Evolutionary conservation across 495 filamentous ascomycete species (phyloP), one percentile per base, ranked within the genome.

Genomic region (Xylaria acuta): DNA sequence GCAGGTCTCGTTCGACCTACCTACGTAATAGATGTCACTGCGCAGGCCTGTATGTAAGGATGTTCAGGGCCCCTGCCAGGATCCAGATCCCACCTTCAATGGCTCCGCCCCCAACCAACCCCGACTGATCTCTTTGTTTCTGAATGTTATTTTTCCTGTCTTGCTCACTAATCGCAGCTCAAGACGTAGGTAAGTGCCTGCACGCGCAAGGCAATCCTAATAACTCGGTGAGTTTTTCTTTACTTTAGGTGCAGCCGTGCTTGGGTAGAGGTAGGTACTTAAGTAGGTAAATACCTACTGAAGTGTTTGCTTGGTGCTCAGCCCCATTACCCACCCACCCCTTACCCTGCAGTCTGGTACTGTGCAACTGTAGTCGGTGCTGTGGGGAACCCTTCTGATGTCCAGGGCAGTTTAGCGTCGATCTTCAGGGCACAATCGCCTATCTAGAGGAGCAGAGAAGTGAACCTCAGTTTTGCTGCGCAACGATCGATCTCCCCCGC

Each of bases 1-100:
- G n/a, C 45, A n/a, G 27, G 43, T n/a, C 45, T 7, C 64, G 27
- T 51, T 25, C 63, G 11, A 43, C 14, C 27, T 51, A 51, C 25
- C 43, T 66, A 66, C 64, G 64, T 66, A 66, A 66, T 66, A 32
- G 64, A 66, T 51, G 38, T 53, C 64, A 53, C 34, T 38, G 58
- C 34, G 34, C 58, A 60, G 58, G 58, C 58, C 34, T 11, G 30
- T 11, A 9, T 56, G 27, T 56, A 49, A 22, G 45, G n/a, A n/a
- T 49, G 6, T 2, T 16, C 7, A 54, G 12, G 4, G 56, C 58
- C 58, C 58, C 58, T 60, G 58, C 22, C 20, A 22, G 34, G 58
- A 36, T 63, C 38, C 60, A 63, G 43, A 40, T 38, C 64, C 64
- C 27, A 66, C 43, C 30, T 51, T 30, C 20, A 11, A 66, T 5